Base-by-base conservation (phyloP, 2,329 filamentous ascomycete genomes). In the Verticillium alfalfae region DNA sequence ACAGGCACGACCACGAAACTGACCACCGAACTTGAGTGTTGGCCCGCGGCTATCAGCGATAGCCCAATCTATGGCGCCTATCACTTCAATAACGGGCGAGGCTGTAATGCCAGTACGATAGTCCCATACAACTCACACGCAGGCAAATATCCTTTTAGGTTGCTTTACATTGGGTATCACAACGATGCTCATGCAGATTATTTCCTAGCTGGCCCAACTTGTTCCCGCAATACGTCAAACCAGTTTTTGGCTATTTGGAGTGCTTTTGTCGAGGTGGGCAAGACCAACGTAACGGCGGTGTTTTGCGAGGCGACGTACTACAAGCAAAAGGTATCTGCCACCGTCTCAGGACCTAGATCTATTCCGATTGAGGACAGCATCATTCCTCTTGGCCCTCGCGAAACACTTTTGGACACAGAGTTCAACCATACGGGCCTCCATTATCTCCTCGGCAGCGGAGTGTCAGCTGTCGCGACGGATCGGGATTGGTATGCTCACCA, bases 261-360 rank as follows among this genome's bases (percentile, higher is more conserved):
- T 2, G 56, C 34, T 12, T 2, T 62, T 58, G 36, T 37, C 7
- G 36, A 37, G 36, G 36, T 37, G 8, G 36, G 36, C 9, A 37
- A 37, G 36, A 12, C 36, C 57, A 9, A 8, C 57, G 3, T 37
- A 49, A 8, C 7, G 62, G 73, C 74, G 0, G 26, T 78, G 0
- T 84, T 77, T 57, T 84, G 81, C 57, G 68, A 77, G 26, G 62
- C 80, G 0, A 65, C 38, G 0, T 87, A 85, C 61, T 79, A 75
- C 57, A 71, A 74, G n/a, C 80, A 84, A 45, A 13, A 70, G 0
- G 80, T 82, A 0, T 67, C 70, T 0, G 78, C 79, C 0, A 79
- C 73, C 0, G 71, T 86, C 0, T 58, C 61, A 1, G 62, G 69
- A 0, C 0, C 13, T 0, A 64, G 36, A 0, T 37, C 64, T 0